Evolutionary conservation across 768 basidiomycete species (phyloP).

Genomic region (Pisolithus marmoratus): DNA sequence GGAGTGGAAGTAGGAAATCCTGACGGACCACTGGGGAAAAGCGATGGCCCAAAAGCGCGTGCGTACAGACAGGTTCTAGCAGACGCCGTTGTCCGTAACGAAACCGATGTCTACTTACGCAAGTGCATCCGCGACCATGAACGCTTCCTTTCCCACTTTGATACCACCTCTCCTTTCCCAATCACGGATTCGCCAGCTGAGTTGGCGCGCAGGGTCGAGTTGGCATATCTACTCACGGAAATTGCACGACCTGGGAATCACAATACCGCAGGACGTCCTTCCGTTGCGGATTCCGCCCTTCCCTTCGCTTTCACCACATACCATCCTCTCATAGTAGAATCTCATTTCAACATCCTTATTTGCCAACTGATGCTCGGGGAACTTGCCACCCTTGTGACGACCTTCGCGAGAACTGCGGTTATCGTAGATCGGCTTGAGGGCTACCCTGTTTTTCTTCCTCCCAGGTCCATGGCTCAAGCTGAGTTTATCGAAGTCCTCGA

Average conservation of each 20-base stretch:
- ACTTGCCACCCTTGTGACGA: slow-evolving; percentile 52
- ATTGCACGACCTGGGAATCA: slow-evolving; percentile 59
- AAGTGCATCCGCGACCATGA: slow-evolving; percentile 84
- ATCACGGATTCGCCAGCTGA: slow-evolving; percentile 21
- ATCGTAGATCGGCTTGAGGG: slow-evolving; percentile 82
- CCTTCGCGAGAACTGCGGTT: slow-evolving; percentile 60
- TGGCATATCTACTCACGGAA: slow-evolving; percentile 67
- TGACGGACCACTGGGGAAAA: slow-evolving; percentile 66
- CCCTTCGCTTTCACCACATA: slow-evolving; percentile 80
- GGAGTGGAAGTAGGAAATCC: slow-evolving; percentile 81
- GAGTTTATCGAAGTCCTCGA: slow-evolving; percentile 85
- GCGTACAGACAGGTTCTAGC: slow-evolving; percentile 62
- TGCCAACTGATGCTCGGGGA: slow-evolving; percentile 76
- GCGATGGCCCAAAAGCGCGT: slow-evolving; percentile 49
- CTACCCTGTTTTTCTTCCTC: slow-evolving; percentile 82
- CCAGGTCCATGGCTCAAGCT: slow-evolving; percentile 84
- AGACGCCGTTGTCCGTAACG: slow-evolving; percentile 51
- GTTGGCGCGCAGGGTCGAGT: slow-evolving; percentile 51
- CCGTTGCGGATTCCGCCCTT: slow-evolving; percentile 30
- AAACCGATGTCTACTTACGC: slow-evolving; percentile 52
- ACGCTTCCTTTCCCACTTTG: slow-evolving; percentile 78
- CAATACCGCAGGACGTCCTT: slow-evolving; percentile 25
- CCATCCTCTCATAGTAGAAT: slow-evolving; percentile 84
- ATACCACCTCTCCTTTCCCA: slow-evolving; percentile 36
- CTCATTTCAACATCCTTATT: slow-evolving; percentile 75